Base-by-base conservation (phyloP, 75 land plant genomes). In the Cupressus sempervirens region DNA sequence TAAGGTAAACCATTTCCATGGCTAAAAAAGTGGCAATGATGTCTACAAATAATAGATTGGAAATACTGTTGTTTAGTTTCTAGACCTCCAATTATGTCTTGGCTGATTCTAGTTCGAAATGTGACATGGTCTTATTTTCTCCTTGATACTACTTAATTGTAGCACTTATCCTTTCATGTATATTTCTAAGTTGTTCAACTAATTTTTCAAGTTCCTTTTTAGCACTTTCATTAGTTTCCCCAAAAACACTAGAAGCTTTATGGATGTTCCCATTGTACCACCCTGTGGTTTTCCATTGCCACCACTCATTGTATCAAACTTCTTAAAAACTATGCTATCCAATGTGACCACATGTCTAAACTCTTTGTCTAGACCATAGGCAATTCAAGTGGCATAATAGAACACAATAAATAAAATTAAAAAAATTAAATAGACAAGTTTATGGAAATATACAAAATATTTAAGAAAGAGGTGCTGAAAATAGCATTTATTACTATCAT, bases 231-330 rank as follows among this genome's bases (percentile, higher is more conserved):
- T 94, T 81, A 80, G 93, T 91, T 88, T 96, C 98, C 40, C 85
- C 84, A 43, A 98, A 96, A 70, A 97, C 96, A 91, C 93, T 91
- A 38, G 84, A 86, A 73, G 88, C 89, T 80, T 92, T 72, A 97
- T 91, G 20, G 96, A 91, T 81, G 96, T 92, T 30, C 98, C 98
- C 98, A 97, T 97, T 84, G 91, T 93, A 82, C 99, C 99, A 76
- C 99, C 99, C 76, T 94, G 92, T 13, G 99, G 98, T 83, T 90
- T 97, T 65, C 93, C 87, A 16, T 98, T 98, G 45, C 99, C 99
- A 84, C 99, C 99, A 91, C 92, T 94, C 99, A 97, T 97, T 23
- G 99, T 96, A 67, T 98, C 99, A 82, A 98, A 94, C 83, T 91
- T 97, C 74, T 97, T 98, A 91, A 97, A 93, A 13, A 97, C 88